These are phyloP conservation scores for Boechera divaricarpa DNA, from an alignment of 345 rosid species.

Conservation along the genomic window DNA sequence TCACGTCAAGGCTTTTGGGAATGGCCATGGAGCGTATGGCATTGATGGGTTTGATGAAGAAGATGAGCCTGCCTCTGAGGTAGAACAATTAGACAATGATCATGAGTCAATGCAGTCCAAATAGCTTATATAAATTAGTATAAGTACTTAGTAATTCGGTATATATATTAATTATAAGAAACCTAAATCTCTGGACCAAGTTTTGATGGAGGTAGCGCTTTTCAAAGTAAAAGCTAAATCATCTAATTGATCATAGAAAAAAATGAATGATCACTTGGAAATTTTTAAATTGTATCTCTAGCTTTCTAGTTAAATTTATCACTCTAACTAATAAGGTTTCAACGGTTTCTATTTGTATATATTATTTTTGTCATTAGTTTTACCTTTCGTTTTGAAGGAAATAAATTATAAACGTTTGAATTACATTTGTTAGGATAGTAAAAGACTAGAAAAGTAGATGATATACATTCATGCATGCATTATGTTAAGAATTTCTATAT, in stretches of 20 bases:
- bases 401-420: not conserved
- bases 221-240: slow-evolving; percentile 38
- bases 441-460: slow-evolving; percentile 17
- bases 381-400: slow-evolving; percentile 7
- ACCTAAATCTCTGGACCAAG: slow-evolving; percentile 40
- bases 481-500: slow-evolving; percentile 13
- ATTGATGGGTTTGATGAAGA: slow-evolving; percentile 58
- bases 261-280: slow-evolving; percentile 35
- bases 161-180: slow-evolving; percentile 34
- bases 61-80: slow-evolving; percentile 65
- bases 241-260: slow-evolving; percentile 37
- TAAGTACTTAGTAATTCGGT: slow-evolving; percentile 32
- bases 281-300: slow-evolving; percentile 15
- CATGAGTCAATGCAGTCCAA: slow-evolving; percentile 48
- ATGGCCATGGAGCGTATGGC: slow-evolving; percentile 64
- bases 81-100: slow-evolving; percentile 53
- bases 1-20: slow-evolving; percentile 76
- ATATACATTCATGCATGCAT: slow-evolving; percentile 25
- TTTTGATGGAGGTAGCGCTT: slow-evolving; percentile 44
- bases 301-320: slow-evolving; percentile 29
- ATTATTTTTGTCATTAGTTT: slow-evolving; percentile 7
- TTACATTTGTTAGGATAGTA: slow-evolving; percentile 8
- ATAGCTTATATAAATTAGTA: slow-evolving; percentile 36
- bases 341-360: slow-evolving; percentile 21
- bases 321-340: slow-evolving; percentile 31